Percentiles rank a stretch among this genome's conserved stretches.
phyloP scores from a whole-genome alignment of 2,329 filamentous ascomycete genomes.

The Ophiostoma sp. region DNA sequence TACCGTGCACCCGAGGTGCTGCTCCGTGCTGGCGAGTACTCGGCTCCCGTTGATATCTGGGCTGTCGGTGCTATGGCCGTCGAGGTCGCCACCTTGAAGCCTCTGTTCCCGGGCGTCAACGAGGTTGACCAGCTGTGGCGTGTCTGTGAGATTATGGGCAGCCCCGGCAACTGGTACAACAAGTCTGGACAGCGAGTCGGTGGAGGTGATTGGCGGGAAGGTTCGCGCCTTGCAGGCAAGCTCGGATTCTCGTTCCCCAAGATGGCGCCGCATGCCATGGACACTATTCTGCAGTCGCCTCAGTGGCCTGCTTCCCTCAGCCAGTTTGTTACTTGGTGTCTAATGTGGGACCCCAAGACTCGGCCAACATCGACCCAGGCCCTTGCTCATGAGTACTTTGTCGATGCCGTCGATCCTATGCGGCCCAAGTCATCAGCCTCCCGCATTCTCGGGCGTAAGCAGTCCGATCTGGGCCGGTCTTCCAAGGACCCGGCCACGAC shows the following conservation, averaged over 20 bases:
- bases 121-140: constrained; percentile 99
- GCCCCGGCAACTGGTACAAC: constrained; percentile 96
- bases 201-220: constrained; percentile 96
- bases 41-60: constrained; percentile 97
- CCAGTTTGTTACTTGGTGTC: constrained; percentile 94
- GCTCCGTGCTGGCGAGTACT: constrained; percentile 90
- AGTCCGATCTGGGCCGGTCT: constrained; percentile 70
- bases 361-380: constrained; percentile 90
- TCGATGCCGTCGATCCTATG: constrained; percentile 84
- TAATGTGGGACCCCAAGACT: constrained; percentile 96
- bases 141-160: constrained; percentile 98
- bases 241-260: constrained; percentile 98
- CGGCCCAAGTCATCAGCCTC: constrained; percentile 87
- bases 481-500: constrained; percentile 57
- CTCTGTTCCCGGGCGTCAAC: constrained; percentile 92
- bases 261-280: constrained; percentile 97
- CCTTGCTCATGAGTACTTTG: constrained; percentile 91
- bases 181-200: constrained; percentile 81
- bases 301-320: constrained; percentile 87
- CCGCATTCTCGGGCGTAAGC: constrained; percentile 78
- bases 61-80: constrained; percentile 98
- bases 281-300: constrained; percentile 81
- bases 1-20: constrained; percentile 95
- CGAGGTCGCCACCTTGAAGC: constrained; percentile 92
- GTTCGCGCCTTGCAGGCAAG: constrained; percentile 86